Base-by-base conservation (phyloP, 2,329 filamentous ascomycete genomes). In the Curvularia verruculosa region DNA sequence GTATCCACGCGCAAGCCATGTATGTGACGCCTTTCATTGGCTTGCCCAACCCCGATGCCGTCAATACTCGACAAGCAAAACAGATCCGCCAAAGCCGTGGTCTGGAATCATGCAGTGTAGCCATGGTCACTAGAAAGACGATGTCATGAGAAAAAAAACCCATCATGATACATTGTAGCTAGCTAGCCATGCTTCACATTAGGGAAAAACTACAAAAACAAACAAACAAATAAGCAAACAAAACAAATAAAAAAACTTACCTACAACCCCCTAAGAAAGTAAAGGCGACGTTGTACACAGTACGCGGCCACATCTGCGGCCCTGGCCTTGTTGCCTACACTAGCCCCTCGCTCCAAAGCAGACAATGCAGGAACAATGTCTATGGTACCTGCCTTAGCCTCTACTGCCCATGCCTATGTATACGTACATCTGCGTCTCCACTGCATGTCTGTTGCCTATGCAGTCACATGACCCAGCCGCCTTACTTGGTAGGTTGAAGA, bases 381-480 rank as follows among this genome's bases (percentile, higher is more conserved):
- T 23, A 37, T n/a, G 40, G 54, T 60, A 60, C 58, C 54, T 60
- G 58, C 58, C 45, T 58, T 54, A 58, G 54, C 47, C 37, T 43
- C 24, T 18, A n/a, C 18, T 26, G 34, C 41, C 48, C n/a, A n/a
- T n/a, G n/a, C n/a, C n/a, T n/a, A n/a, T n/a, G 31, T n/a, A 15
- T 5, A 15, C 23, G 24, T 21, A 21, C 18, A 37, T 43, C 43
- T 23, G 9, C 23, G 29, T 9, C 23, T 26, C 43, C 43, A 48
- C 31, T 8, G 7, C 21, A n/a, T 36, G 1, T 36, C 18, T 24
- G 21, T 29, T 40, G 26, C 10, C n/a, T 13, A 34, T n/a, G 48
- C 49, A 29, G 23, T 44, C 49, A 49, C 40, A 15, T 18, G n/a
- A 36, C 40, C 49, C 49, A 28, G 9, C 40, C 26, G 28, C 28